Conservation (phyloP, 805 yeast genomes). For the Metschnikowia noctiluminum region DNA sequence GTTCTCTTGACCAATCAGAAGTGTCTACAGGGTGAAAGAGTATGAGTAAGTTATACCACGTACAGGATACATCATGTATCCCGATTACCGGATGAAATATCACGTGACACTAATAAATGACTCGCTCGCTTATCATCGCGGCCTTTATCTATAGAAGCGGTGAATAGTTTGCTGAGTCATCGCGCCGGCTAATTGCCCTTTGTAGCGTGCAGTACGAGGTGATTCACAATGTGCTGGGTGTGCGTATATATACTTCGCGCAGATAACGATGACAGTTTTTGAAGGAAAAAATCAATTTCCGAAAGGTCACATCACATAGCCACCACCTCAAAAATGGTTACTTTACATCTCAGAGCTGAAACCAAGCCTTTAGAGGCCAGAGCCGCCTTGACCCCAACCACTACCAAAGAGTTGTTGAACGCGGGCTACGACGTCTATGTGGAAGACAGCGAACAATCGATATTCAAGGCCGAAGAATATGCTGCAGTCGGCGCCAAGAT, state of each 20-base stretch:
- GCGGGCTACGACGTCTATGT: conserved; percentile 89
- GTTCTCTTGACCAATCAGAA: too few species aligned
- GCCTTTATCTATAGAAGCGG: neutral
- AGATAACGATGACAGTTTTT: neutral
- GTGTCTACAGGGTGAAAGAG: too few species aligned
- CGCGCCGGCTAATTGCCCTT: conserved; percentile 5
- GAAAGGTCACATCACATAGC: neutral
- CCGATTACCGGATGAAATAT: too few species aligned
- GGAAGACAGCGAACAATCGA: conserved; percentile 83
- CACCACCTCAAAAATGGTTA: conserved; percentile 34
- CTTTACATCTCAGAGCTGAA: conserved; percentile 91
- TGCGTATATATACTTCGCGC: conserved; percentile 5
- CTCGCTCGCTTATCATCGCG: neutral
- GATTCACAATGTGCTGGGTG: conserved; percentile 5
- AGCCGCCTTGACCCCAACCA: conserved; percentile 92
- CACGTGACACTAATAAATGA: too few species aligned
- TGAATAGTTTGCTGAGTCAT: conserved; percentile 5
- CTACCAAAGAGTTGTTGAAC: conserved; percentile 76
- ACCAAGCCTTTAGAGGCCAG: conserved; percentile 96
- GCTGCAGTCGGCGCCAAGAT: conserved; percentile 76
- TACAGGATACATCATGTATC: too few species aligned
- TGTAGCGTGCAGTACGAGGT: conserved; percentile 3
- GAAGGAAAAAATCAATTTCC: neutral
- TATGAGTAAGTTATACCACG: too few species aligned
- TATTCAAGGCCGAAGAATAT: conserved; percentile 75